Evolutionary conservation across 1,139 yeast genomes (phyloP), one percentile per base, ranked within the genome.

Genomic region (Saccharomycopsis hybrid): DNA sequence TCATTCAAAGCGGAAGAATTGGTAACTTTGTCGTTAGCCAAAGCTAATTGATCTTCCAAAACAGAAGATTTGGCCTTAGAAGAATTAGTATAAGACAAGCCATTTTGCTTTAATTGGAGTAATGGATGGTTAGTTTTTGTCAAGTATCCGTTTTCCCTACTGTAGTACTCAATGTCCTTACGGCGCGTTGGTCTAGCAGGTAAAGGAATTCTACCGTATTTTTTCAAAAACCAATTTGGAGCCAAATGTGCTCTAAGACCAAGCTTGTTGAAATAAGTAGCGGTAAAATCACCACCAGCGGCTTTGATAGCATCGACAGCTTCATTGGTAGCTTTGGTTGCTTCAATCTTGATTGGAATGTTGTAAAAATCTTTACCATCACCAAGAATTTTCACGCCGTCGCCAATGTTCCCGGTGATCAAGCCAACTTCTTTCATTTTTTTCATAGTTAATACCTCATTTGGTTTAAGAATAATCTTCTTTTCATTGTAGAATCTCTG

Each of bases 101-200:
- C 33, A 27, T 39, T 30, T 31, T 50, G 32, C 31, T 41, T 47
- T 5, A 52, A 32, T 39, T 49, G 27, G 8, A 52, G 32, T 27
- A 52, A 42, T 29, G 41, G 41, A 32, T 50, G 48, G 30, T 47
- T 46, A 25, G 41, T 42, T 33, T 50, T 52, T 8, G 41, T 46
- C 13, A 52, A 41, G 35, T 52, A 52, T 8, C 55, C 55, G 28
- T 52, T n/a, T 3, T 30, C 42, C 3, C 38, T 76, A 44, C 92
- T 78, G 68, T 92, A 92, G 66, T 74, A 88, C 55, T 78, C 80
- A 54, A 92, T 82, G 61, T 85, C 89, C 69, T 87, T 83, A 67
- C 87, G 79, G 58, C 78, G 82, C 5, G 83, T 84, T 28, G 98
- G 98, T 66, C 90, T 78, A 3, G 97, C 94, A 49, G 80, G 82